Percentiles rank a stretch among this genome's conserved stretches.
Evolutionary conservation across 2,329 filamentous ascomycete species (phyloP).

Genomic region (Simplicillium aogashimaense): DNA sequence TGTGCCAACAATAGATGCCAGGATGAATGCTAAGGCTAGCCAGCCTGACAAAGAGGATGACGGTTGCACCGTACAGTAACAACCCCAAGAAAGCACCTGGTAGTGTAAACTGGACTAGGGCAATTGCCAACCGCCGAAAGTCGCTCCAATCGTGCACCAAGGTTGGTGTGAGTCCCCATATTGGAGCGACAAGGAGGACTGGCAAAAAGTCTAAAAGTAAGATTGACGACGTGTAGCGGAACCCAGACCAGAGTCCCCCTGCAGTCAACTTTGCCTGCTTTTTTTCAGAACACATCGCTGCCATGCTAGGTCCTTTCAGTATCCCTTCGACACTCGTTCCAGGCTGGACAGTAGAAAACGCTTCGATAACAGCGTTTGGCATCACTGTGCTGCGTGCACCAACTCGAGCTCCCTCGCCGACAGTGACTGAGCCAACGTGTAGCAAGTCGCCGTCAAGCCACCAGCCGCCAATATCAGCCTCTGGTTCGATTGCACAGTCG

Average conservation of each 20-base stretch:
- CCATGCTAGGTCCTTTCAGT: no score
- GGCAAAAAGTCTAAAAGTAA: conserved; percentile 8
- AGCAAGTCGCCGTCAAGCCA: conserved; percentile 13
- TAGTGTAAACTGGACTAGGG: conserved; percentile 4
- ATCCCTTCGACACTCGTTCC: not conserved
- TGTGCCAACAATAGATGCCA: conserved; percentile 11
- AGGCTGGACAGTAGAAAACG: conserved; percentile 8
- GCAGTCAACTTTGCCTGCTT: not conserved
- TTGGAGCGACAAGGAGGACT: conserved; percentile 6
- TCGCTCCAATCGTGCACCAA: conserved; percentile 8
- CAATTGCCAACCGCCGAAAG: conserved; percentile 4
- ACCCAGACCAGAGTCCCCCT: conserved; percentile 1
- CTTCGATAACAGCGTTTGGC: conserved; percentile 9
- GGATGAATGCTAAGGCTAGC: conserved; percentile 8
- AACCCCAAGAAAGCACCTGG: conserved; percentile 7
- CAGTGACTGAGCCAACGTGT: conserved; percentile 9
- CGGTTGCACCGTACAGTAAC: conserved; percentile 1
- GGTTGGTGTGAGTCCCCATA: conserved; percentile 5
- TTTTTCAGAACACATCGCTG: no score
- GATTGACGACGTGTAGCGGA: conserved; percentile 7
- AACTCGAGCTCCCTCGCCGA: conserved; percentile 10
- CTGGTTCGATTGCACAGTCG: conserved; percentile 10
- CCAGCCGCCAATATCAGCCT: conserved; percentile 11
- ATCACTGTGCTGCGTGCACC: conserved; percentile 10
- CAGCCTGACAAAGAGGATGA: conserved; percentile 5